A percentile compares a stretch with the other conserved stretches of the same genome.
phyloP scores from a whole-genome alignment of 2,329 filamentous ascomycete genomes.

The Aspergillaceae sp. region DNA sequence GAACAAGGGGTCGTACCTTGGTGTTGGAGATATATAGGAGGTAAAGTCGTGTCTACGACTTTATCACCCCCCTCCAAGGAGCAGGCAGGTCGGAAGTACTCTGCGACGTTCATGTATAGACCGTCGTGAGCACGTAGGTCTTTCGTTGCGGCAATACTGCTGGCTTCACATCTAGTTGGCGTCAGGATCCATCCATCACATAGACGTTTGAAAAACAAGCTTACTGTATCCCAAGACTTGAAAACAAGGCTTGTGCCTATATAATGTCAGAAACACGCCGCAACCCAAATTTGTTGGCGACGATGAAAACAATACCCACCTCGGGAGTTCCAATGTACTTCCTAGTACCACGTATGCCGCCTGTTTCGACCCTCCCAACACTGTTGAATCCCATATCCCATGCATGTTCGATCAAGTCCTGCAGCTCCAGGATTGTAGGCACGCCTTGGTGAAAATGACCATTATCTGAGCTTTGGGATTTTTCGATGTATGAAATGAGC shows the following conservation, averaged over 20 bases:
- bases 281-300: neutral
- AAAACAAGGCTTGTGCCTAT: slow-evolving; percentile 70
- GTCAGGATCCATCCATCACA: slow-evolving; percentile 6
- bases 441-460: slow-evolving; percentile 53
- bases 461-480: slow-evolving; percentile 47
- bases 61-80: slow-evolving; percentile 46
- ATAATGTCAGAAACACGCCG: slow-evolving; percentile 5
- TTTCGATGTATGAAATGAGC: slow-evolving; percentile 69
- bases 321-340: slow-evolving; percentile 96
- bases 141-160: slow-evolving; percentile 45
- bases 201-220: slow-evolving; percentile 12
- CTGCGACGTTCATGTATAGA: slow-evolving; percentile 60
- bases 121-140: slow-evolving; percentile 43
- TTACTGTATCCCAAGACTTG: slow-evolving; percentile 58
- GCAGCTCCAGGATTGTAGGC: slow-evolving; percentile 72
- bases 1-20: slow-evolving; percentile 43
- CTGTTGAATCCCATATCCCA: slow-evolving; percentile 81
- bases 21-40: slow-evolving; percentile 87
- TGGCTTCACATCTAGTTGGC: slow-evolving; percentile 48
- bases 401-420: slow-evolving; percentile 76
- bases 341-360: slow-evolving; percentile 75
- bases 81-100: slow-evolving; percentile 59
- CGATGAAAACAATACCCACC: slow-evolving; percentile 37
- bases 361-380: slow-evolving; percentile 68
- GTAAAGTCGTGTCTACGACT: slow-evolving; percentile 61